A percentile compares a stretch with the other conserved stretches of the same genome.
phyloP scores from a whole-genome alignment of 192 early-diverging fungal species.

The Pilaira anomala region DNA sequence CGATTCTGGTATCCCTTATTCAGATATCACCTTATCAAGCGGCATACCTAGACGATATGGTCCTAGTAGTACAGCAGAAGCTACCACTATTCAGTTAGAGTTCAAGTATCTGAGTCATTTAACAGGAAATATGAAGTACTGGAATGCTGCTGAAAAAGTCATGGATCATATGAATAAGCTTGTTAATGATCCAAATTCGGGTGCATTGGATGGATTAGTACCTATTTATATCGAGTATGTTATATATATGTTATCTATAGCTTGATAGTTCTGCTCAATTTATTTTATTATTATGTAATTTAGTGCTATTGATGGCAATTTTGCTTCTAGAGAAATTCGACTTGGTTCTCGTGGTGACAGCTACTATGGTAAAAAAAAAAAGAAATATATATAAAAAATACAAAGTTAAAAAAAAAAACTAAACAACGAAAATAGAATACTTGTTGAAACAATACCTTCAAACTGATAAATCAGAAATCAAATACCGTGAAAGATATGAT shows the following conservation, averaged over 20 bases:
- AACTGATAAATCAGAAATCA: constrained; percentile 55
- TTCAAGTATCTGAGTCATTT: constrained; percentile 79
- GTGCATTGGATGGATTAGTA: constrained; percentile 65
- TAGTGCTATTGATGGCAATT: constrained; percentile 54
- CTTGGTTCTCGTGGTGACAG: constrained; percentile 83
- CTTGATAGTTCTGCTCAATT: neutral
- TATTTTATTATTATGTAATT: neutral
- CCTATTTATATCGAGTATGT: constrained; percentile 65
- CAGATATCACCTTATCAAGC: constrained; percentile 59
- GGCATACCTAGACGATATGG: constrained; percentile 43
- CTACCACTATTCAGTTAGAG: constrained; percentile 82
- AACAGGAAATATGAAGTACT: constrained; percentile 73
- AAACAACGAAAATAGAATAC: constrained; percentile 62
- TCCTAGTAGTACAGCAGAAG: constrained; percentile 68
- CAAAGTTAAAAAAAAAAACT: neutral
- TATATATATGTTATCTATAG: neutral
- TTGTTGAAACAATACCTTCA: constrained; percentile 85
- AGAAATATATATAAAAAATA: neutral
- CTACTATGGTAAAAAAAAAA: constrained; percentile 71
- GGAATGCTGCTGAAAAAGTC: constrained; percentile 66
- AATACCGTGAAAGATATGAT: constrained; percentile 68
- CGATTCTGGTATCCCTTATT: constrained; percentile 62
- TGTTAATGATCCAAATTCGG: constrained; percentile 28
- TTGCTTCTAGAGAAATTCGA: constrained; percentile 57
- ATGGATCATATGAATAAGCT: constrained; percentile 51